Evolutionary conservation across 75 land plant species (phyloP).

Genomic region (Pinus taeda): DNA sequence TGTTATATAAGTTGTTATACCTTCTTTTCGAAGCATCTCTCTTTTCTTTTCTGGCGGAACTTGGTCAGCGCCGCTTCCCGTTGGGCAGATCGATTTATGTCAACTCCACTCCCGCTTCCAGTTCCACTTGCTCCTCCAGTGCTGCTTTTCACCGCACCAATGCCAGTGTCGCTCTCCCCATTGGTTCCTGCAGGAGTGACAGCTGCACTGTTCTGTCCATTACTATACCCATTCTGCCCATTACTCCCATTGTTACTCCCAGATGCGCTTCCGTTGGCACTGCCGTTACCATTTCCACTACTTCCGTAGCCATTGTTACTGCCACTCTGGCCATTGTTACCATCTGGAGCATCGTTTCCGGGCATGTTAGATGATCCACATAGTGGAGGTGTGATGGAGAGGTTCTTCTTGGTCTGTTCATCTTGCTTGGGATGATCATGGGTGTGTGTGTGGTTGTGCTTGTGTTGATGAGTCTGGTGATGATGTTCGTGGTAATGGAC

Average conservation of each 20-base stretch:
- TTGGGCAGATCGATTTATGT: conserved; percentile 41
- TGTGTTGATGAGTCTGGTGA: conserved; percentile 36
- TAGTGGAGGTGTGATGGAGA: conserved; percentile 34
- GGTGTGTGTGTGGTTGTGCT: conserved; percentile 11
- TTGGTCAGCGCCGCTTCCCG: conserved; percentile 92
- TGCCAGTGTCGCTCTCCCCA: conserved; percentile 44
- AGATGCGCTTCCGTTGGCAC: conserved; percentile 64
- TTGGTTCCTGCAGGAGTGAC: conserved; percentile 38
- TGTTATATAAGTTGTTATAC: conserved; percentile 19
- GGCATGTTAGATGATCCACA: conserved; percentile 62
- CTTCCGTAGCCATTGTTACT: conserved; percentile 40
- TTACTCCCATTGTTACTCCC: conserved; percentile 81
- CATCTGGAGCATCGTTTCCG: conserved; percentile 22
- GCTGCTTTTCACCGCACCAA: conserved; percentile 22
- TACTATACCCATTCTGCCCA: conserved; percentile 57
- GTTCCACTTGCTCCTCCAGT: conserved; percentile 29
- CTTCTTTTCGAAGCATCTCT: conserved; percentile 89
- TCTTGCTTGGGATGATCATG: conserved; percentile 29
- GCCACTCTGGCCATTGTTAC: conserved; percentile 42
- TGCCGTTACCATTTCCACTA: conserved; percentile 44
- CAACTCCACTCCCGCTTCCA: conserved; percentile 41
- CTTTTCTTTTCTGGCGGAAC: conserved; percentile 83
- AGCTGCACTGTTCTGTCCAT: conserved; percentile 31
- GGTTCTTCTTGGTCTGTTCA: conserved; percentile 32
- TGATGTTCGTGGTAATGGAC: conserved; percentile 33